Evolutionary conservation across 306 rosid species (phyloP).

Genomic region (Adenanthera pavonina): DNA sequence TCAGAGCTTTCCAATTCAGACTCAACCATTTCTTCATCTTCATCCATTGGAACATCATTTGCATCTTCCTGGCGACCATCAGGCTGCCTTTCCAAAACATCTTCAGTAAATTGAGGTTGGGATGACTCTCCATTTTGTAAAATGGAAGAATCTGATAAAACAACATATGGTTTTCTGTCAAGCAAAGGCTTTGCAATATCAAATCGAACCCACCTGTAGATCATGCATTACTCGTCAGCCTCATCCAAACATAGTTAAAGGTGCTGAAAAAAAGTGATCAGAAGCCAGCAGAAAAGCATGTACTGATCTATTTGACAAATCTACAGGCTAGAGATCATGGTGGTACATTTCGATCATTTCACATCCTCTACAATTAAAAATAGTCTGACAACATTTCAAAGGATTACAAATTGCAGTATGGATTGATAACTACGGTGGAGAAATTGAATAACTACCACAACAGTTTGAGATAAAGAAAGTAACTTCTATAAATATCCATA

Average conservation of each 20-base stretch:
- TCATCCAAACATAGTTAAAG: slow-evolving; percentile 1
- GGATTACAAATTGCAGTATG: slow-evolving; percentile 9
- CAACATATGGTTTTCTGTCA: slow-evolving; percentile 69
- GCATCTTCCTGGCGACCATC: slow-evolving; percentile 57
- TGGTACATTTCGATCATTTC: background rate
- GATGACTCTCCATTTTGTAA: slow-evolving; percentile 62
- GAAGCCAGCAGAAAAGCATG: slow-evolving; percentile 14
- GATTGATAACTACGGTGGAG: background rate
- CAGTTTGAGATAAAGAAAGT: slow-evolving; percentile 14
- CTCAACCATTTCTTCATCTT: slow-evolving; percentile 61
- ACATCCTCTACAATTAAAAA: background rate
- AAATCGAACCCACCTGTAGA: slow-evolving; percentile 87
- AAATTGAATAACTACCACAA: slow-evolving; percentile 14
- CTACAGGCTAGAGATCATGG: background rate
- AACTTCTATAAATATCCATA: slow-evolving; percentile 18
- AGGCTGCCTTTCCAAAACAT: slow-evolving; percentile 49
- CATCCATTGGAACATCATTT: slow-evolving; percentile 60
- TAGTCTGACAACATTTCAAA: background rate
- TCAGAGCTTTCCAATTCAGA: slow-evolving; percentile 62
- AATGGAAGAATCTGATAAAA: slow-evolving; percentile 71
- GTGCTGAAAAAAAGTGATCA: slow-evolving; percentile 22
- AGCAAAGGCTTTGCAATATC: slow-evolving; percentile 78
- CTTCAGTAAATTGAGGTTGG: slow-evolving; percentile 47
- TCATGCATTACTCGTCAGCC: slow-evolving; percentile 46
- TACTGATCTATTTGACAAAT: background rate